Conservation (phyloP, 208 protist genomes). For the Wallacemonas sp. region DNA sequence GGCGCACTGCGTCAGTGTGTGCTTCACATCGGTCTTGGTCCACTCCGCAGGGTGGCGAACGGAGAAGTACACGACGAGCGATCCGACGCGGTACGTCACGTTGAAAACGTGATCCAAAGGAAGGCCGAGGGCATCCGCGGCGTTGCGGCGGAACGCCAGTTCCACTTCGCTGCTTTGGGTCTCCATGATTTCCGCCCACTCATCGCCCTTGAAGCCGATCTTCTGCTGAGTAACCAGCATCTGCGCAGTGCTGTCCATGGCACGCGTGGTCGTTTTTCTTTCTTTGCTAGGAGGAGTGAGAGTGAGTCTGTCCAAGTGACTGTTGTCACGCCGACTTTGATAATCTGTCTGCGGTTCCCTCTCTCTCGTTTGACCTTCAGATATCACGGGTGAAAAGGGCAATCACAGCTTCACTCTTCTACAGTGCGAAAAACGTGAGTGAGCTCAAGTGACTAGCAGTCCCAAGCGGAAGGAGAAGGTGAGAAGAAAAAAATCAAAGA, state of each 20-base stretch:
- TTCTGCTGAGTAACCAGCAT: slow-evolving; percentile 34
- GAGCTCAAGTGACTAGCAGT: no score
- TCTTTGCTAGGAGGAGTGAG: no score
- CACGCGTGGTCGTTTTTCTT: no score
- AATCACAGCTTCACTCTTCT: no score
- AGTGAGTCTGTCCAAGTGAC: no score
- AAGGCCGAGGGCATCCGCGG: slow-evolving; percentile 24
- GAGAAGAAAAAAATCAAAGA: no score
- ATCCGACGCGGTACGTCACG: slow-evolving; percentile 11
- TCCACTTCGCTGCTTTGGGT: slow-evolving; percentile 22
- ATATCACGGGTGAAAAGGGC: no score
- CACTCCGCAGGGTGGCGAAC: slow-evolving; percentile 28
- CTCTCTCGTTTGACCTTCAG: no score
- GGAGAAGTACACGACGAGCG: slow-evolving; percentile 34
- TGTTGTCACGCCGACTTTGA: no score
- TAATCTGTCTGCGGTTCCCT: no score
- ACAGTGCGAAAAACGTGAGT: no score
- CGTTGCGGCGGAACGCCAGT: slow-evolving; percentile 22
- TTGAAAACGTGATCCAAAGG: slow-evolving; percentile 33
- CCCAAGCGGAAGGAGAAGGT: no score
- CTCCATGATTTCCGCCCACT: slow-evolving; percentile 27
- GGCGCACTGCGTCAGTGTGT: slow-evolving; percentile 10
- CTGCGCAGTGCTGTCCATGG: slow-evolving; percentile 2
- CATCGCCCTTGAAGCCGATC: slow-evolving; percentile 48
- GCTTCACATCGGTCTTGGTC: slow-evolving; percentile 21